Percentiles rank a stretch among this genome's conserved stretches.
These are phyloP conservation scores for Heliocybe sulcata DNA, from an alignment of 1,284 basidiomycete species.

Conservation along the genomic window DNA sequence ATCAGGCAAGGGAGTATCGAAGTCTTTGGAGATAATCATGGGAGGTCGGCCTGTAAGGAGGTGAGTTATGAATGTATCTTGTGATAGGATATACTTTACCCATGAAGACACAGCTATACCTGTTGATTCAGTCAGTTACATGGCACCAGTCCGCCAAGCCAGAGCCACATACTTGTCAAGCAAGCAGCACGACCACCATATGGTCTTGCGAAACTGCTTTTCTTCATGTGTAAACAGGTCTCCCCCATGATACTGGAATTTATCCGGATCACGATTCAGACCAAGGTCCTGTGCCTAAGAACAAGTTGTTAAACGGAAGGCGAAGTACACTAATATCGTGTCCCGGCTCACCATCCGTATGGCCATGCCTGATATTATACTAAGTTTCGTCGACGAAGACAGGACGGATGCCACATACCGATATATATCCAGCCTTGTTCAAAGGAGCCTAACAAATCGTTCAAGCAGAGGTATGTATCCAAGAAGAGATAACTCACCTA, in stretches of 20 bases:
- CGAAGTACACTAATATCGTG: not conserved
- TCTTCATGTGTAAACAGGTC: constrained; percentile 70
- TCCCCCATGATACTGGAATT: constrained; percentile 61
- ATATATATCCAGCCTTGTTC: constrained; percentile 79
- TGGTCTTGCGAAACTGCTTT: constrained; percentile 68
- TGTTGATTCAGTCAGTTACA: constrained; percentile 14
- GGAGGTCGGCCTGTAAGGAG: constrained; percentile 50
- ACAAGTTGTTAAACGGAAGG: not conserved
- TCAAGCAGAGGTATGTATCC: not conserved
- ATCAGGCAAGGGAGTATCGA: constrained; percentile 62
- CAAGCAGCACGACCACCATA: constrained; percentile 78
- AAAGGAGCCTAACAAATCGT: constrained; percentile 42
- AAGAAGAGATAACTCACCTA: constrained; percentile 33
- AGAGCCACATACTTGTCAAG: constrained; percentile 54
- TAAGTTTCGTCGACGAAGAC: constrained; percentile 1
- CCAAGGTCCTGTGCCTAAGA: constrained; percentile 76
- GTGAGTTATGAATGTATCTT: constrained; percentile 1
- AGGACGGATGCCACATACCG: constrained; percentile 33
- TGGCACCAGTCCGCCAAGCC: not conserved
- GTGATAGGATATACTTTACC: constrained; percentile 25
- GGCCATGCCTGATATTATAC: constrained; percentile 49
- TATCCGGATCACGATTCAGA: constrained; percentile 72
- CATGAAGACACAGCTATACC: constrained; percentile 66
- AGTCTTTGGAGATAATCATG: constrained; percentile 67
- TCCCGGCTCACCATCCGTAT: constrained; percentile 55